Evolutionary conservation across 176 grass and related monocot species (phyloP).

Genomic region (Stipa capillata): DNA sequence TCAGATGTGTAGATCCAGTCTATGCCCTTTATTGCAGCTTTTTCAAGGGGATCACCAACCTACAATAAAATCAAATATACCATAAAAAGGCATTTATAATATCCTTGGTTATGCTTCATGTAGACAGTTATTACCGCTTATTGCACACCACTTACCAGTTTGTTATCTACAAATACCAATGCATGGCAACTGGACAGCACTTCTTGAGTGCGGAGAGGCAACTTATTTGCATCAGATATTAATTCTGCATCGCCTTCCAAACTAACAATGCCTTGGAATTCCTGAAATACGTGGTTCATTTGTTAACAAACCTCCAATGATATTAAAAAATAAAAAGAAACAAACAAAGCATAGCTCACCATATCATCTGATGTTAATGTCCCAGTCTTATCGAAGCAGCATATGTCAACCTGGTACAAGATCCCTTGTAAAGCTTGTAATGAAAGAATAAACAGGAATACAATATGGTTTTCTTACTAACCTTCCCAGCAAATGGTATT

Average conservation of each 20-base stretch:
- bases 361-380: constrained; percentile 99
- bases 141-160: constrained; percentile 50
- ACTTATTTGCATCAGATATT: constrained; percentile 69
- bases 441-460: background rate
- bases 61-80: constrained; percentile 34
- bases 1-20: constrained; percentile 99
- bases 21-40: constrained; percentile 95
- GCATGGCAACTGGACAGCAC: constrained; percentile 85
- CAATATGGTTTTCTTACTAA: constrained; percentile 30
- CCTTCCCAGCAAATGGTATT: constrained; percentile 99
- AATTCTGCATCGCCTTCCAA: constrained; percentile 61
- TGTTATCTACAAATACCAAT: constrained; percentile 97
- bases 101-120: background rate
- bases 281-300: constrained; percentile 49
- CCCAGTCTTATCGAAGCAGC: constrained; percentile 98
- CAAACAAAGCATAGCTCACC: constrained; percentile 47
- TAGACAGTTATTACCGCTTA: constrained; percentile 6
- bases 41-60: constrained; percentile 99
- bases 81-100: background rate
- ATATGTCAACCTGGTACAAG: constrained; percentile 87
- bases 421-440: constrained; percentile 29
- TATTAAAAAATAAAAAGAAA: too few relatives aligned
- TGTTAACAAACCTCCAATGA: background rate
- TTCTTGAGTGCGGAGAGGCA: constrained; percentile 69
- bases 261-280: constrained; percentile 96